Conservation (phyloP, 2,329 filamentous ascomycete genomes). For the Paraphoma sp. region DNA sequence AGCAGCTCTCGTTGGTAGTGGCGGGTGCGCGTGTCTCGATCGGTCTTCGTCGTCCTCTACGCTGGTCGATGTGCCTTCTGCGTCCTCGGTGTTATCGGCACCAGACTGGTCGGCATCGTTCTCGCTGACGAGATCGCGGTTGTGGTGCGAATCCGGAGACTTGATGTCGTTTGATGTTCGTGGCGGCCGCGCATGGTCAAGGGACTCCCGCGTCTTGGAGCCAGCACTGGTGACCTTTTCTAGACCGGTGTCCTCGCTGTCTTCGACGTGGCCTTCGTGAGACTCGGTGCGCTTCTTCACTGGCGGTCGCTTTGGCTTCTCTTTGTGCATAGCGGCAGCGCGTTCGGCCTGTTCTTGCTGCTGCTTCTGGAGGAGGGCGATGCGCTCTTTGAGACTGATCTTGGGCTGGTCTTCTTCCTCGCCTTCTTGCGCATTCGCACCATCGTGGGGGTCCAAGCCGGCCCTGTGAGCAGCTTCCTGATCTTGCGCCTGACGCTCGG, state of each 20-base stretch:
- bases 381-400: slow-evolving; percentile 91
- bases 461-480: slow-evolving; percentile 72
- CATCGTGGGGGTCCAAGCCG: slow-evolving; percentile 59
- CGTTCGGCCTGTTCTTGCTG: slow-evolving; percentile 87
- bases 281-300: slow-evolving; percentile 69
- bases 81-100: slow-evolving; percentile 68
- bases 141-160: slow-evolving; percentile 47
- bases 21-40: slow-evolving; percentile 25
- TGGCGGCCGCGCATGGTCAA: slow-evolving; percentile 49
- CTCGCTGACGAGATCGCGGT: slow-evolving; percentile 64
- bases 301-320: slow-evolving; percentile 79
- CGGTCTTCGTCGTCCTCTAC: slow-evolving; percentile 77
- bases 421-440: slow-evolving; percentile 55
- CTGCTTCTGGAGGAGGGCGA: slow-evolving; percentile 91
- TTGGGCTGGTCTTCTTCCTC: slow-evolving; percentile 83
- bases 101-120: slow-evolving; percentile 72
- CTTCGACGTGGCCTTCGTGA: slow-evolving; percentile 37
- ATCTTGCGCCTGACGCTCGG: slow-evolving; percentile 69
- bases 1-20: slow-evolving; percentile 33
- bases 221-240: slow-evolving; percentile 47
- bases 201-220: slow-evolving; percentile 45
- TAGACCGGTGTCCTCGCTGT: slow-evolving; percentile 45
- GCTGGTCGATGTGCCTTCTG: slow-evolving; percentile 68
- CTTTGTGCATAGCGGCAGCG: slow-evolving; percentile 80
- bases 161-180: slow-evolving; percentile 47